Evolutionary conservation across 345 rosid species (phyloP), one percentile per base, ranked within the genome.

Genomic region (Nephelium lappaceum): DNA sequence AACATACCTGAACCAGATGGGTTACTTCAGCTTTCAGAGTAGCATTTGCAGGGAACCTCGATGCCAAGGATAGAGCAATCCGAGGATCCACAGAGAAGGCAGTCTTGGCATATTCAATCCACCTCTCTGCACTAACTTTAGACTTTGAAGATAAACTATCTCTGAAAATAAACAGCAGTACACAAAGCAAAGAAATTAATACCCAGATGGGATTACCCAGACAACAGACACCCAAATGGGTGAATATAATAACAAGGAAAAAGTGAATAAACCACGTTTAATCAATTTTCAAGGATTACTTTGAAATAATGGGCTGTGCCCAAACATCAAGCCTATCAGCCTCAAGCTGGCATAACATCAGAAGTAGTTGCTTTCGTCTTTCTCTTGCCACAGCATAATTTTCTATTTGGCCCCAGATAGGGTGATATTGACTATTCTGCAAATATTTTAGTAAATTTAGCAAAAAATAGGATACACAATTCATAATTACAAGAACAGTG

Each of bases 301-400:
- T 96, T 38, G 95, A 86, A 79, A 87, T 90, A 65, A 88, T 87
- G 77, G 99, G 99, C 73, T 93, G 93, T 64, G 99, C 95, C 99
- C 99, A 97, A 76, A 97, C 99, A 53, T 93, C 98, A 86, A 97
- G 99, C 88, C 99, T 90, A 81, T 97, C 98, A 85, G 97, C 94
- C 89, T 97, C 99, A 85, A 92, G 92, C 84, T 97, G 98, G 83
- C 98, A 93, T 43, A 97, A 86, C 98, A 97, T 91, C 82, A 94
- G 75, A 88, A 97, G 98, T 75, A 97, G 89, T 81, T 94, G 99
- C 86, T 86, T 97, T 74, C 98, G 81, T 80, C 89, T 96, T 83
- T 92, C 99, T 85, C 90, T 93, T 83, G 92, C 98, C 58, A 82
- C 64, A 62, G 82, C 80, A 84, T 92, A 92, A 82, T 91, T 94